Evolutionary conservation across 208 protist species (phyloP).

Genomic region (Trypanosoma caninum): DNA sequence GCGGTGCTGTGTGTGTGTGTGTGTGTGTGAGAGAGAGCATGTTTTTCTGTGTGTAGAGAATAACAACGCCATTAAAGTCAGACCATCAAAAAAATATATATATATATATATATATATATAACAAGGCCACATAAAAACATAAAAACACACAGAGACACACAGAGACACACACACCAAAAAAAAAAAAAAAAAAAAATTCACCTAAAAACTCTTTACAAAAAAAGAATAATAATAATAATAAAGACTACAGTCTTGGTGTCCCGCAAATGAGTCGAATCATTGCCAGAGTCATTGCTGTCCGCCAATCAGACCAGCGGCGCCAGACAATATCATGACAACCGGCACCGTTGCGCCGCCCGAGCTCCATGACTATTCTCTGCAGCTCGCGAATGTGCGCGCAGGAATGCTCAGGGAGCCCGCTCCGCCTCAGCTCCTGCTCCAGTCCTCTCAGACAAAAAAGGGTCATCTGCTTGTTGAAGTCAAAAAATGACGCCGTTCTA

Average conservation of each 20-base stretch:
- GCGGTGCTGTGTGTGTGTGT: too few species aligned
- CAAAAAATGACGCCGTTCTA: constrained; percentile 74
- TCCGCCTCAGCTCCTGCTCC: constrained; percentile 72
- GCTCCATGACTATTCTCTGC: constrained; percentile 48
- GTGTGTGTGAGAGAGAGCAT: too few species aligned
- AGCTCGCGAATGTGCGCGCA: constrained; percentile 62
- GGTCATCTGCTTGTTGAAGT: constrained; percentile 81
- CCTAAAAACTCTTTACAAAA: too few species aligned
- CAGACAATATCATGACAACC: constrained; percentile 7
- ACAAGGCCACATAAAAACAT: constrained; percentile 14
- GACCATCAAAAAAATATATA: not conserved
- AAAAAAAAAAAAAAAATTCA: constrained; percentile 23
- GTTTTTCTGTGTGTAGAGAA: too few species aligned
- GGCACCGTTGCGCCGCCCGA: constrained; percentile 10
- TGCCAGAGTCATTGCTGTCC: constrained; percentile 57
- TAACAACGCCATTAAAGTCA: too few species aligned
- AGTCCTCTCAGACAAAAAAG: constrained; percentile 76
- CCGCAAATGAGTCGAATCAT: constrained; percentile 71
- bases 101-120: not conserved
- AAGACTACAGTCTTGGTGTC: constrained; percentile 11
- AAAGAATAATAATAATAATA: too few species aligned
- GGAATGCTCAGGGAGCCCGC: constrained; percentile 38
- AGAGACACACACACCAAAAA: too few species aligned
- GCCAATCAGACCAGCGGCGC: constrained; percentile 32
- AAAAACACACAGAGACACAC: not conserved